Percentiles rank a stretch among this genome's conserved stretches.
These are phyloP conservation scores for Sphaerulina vaccinii DNA, from an alignment of 2,329 filamentous ascomycete genomes.

Conservation along the genomic window DNA sequence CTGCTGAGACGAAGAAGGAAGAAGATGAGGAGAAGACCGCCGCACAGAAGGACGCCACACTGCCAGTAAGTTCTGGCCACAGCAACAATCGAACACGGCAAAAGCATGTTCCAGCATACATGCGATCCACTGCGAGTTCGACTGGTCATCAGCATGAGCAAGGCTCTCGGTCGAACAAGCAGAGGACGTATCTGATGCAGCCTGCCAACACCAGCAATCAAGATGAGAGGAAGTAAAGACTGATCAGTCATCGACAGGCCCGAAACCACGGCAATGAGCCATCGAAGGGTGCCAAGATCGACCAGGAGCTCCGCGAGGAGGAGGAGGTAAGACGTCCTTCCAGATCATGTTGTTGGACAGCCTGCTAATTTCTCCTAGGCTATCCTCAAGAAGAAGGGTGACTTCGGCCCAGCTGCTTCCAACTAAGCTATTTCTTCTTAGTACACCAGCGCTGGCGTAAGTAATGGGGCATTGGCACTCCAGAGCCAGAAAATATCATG, in stretches of 20 bases:
- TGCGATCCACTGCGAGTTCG: not conserved
- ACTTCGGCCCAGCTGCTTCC: conserved; percentile 31
- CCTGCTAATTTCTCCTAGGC: conserved; percentile 34
- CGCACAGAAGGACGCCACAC: conserved; percentile 60
- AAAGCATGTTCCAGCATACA: not conserved
- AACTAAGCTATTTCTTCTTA: conserved; percentile 22
- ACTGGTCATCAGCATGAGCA: not conserved
- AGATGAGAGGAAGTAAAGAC: not conserved
- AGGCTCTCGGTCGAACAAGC: not conserved
- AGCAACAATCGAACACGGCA: not conserved
- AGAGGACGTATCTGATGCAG: not conserved
- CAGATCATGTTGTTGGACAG: not conserved
- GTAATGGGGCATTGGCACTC: not conserved
- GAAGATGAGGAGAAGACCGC: conserved; percentile 40
- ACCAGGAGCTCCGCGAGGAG: conserved; percentile 66
- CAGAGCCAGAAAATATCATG: not conserved
- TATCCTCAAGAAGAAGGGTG: conserved; percentile 61
- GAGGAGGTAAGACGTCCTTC: conserved; percentile 50
- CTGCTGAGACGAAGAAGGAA: conserved; percentile 58
- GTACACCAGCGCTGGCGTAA: not conserved
- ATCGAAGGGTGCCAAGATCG: conserved; percentile 68
- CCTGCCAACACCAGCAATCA: not conserved
- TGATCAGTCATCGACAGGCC: conserved; percentile 46
- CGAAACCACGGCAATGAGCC: conserved; percentile 70
- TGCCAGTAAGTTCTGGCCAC: conserved; percentile 40